These are phyloP conservation scores for Xanthoconium separans DNA, from an alignment of 1,284 basidiomycete species.

Conservation along the genomic window DNA sequence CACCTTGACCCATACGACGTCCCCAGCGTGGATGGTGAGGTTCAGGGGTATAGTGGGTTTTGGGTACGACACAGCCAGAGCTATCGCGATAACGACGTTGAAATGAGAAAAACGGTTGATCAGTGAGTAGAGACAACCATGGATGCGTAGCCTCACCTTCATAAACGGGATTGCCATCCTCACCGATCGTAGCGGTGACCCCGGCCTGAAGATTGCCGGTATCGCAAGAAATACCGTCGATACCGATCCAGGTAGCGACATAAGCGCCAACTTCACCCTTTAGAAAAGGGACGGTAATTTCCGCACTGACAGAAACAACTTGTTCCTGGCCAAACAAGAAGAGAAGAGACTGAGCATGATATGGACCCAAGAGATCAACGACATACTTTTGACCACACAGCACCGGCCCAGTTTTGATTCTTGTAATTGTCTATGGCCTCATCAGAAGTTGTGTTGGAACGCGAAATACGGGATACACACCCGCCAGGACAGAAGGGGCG, in stretches of 20 bases:
- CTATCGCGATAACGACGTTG: no score
- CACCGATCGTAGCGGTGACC: background rate
- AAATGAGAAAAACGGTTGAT: no score
- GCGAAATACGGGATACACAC: no score
- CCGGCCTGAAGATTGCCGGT: background rate
- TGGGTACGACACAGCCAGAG: no score
- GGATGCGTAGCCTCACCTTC: slow-evolving; percentile 3
- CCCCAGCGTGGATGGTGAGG: slow-evolving; percentile 11
- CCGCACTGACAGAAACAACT: no score
- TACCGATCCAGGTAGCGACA: slow-evolving; percentile 6
- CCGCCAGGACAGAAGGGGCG: no score
- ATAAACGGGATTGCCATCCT: background rate
- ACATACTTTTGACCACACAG: slow-evolving; percentile 5
- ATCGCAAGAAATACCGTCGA: slow-evolving; percentile 9
- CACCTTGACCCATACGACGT: no score
- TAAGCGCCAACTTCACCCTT: background rate
- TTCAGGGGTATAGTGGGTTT: no score
- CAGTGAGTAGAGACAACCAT: background rate
- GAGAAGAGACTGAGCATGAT: background rate
- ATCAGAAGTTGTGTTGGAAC: background rate
- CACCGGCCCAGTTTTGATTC: slow-evolving; percentile 10
- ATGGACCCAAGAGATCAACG: background rate
- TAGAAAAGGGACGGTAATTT: no score
- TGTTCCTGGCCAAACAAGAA: slow-evolving; percentile 6
- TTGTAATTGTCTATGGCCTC: no score